A percentile compares a stretch with the other conserved stretches of the same genome.
phyloP scores from a whole-genome alignment of 768 basidiomycete species.

The Boletus barrowsii region DNA sequence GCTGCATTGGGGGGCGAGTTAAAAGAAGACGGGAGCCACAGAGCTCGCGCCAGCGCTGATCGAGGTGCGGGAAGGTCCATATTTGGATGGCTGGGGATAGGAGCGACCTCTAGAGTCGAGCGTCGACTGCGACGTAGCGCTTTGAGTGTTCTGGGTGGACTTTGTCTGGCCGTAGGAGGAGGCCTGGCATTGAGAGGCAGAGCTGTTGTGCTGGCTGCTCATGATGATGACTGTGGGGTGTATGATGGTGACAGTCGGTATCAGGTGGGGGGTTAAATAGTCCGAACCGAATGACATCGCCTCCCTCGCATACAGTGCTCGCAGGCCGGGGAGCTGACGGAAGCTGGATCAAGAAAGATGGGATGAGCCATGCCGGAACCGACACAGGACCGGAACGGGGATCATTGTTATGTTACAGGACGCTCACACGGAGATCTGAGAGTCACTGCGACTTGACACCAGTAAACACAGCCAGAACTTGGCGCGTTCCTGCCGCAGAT shows the following conservation, averaged over 20 bases:
- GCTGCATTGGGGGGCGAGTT: conserved; percentile 12
- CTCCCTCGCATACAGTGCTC: conserved; percentile 9
- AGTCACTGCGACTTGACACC: conserved; percentile 11
- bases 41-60: conserved; percentile 50
- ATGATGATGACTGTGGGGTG: conserved; percentile 11
- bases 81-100: conserved; percentile 26
- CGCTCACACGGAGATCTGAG: conserved; percentile 22
- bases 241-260: not conserved
- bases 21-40: conserved; percentile 62
- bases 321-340: conserved; percentile 13
- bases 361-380: conserved; percentile 26
- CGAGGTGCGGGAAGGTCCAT: conserved; percentile 29
- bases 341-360: conserved; percentile 21
- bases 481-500: conserved; percentile 13
- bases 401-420: conserved; percentile 11
- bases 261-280: conserved; percentile 27
- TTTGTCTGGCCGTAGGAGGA: conserved; percentile 20
- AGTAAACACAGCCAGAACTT: conserved; percentile 19
- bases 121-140: conserved; percentile 14
- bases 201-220: conserved; percentile 24
- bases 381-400: conserved; percentile 24
- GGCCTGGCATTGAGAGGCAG: conserved; percentile 14
- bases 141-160: conserved; percentile 7
- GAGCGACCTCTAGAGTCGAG: conserved; percentile 20
- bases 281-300: conserved; percentile 22